Percentiles rank a stretch among this genome's conserved stretches.
These are phyloP conservation scores for Beta vulgaris DNA, from an alignment of 148 eudicot species.

Conservation along the genomic window DNA sequence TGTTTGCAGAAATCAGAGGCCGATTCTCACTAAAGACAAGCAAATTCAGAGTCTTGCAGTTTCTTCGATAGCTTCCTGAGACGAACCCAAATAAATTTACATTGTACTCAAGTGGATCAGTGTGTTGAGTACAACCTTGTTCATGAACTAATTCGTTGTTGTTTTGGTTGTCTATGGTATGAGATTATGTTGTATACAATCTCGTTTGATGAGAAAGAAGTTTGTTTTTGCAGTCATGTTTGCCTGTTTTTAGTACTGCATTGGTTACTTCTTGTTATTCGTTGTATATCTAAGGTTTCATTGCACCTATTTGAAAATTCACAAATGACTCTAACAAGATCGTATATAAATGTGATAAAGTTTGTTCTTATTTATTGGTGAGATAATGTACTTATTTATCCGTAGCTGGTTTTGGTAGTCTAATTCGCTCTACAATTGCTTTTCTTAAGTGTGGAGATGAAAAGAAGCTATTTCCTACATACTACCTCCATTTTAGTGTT, in stretches of 20 bases:
- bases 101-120: constrained; percentile 4
- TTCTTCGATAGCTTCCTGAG: constrained; percentile 5
- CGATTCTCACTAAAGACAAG: constrained; percentile 29
- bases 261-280: too few species aligned
- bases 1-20: constrained; percentile 36
- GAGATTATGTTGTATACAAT: neutral
- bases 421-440: neutral
- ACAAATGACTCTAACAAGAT: too few species aligned
- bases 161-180: neutral
- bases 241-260: too few species aligned
- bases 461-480: too few species aligned
- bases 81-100: constrained; percentile 20
- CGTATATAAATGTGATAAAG: too few species aligned
- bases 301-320: too few species aligned
- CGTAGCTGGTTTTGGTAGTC: neutral
- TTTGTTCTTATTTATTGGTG: too few species aligned
- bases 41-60: constrained; percentile 12
- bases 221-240: too few species aligned
- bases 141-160: neutral
- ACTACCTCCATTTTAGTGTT: too few species aligned
- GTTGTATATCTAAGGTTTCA: too few species aligned
- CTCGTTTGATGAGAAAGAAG: neutral
- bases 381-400: too few species aligned
- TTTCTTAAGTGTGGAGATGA: too few species aligned
- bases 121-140: neutral